Conservation (phyloP, 2,329 filamentous ascomycete genomes). For the Aspergillus texensis region DNA sequence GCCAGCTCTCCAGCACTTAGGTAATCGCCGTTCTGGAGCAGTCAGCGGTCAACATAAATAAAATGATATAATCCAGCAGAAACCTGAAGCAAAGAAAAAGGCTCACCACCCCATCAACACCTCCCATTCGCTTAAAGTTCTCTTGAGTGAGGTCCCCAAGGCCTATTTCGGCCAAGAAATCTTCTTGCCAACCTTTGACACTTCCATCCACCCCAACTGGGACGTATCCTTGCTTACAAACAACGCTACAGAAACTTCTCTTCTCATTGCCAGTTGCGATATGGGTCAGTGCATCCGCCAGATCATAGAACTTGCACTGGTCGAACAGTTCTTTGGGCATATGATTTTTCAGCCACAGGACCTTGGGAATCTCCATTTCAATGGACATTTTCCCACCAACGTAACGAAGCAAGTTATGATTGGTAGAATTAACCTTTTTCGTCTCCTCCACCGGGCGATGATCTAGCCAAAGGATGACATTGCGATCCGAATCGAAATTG, state of each 20-base stretch:
- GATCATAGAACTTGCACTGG: constrained; percentile 94
- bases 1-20: constrained; percentile 90
- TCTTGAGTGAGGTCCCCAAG: constrained; percentile 82
- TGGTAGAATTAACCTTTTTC: constrained; percentile 86
- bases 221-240: constrained; percentile 96
- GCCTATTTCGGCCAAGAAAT: constrained; percentile 86
- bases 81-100: constrained; percentile 37
- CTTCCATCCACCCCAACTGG: constrained; percentile 97
- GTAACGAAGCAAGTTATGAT: constrained; percentile 90
- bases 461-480: constrained; percentile 96
- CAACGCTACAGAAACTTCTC: constrained; percentile 90
- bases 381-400: constrained; percentile 98
- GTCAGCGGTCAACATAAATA: constrained; percentile 10
- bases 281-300: constrained; percentile 90
- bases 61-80: not conserved
- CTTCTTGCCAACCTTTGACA: constrained; percentile 97
- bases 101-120: constrained; percentile 91
- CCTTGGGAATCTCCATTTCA: constrained; percentile 99
- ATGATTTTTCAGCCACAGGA: constrained; percentile 97
- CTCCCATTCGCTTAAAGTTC: constrained; percentile 90
- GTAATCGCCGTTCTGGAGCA: constrained; percentile 79
- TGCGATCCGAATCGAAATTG: constrained; percentile 85
- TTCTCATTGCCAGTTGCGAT: constrained; percentile 90
- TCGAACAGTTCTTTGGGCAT: constrained; percentile 91
- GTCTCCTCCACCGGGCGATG: constrained; percentile 91